These are phyloP conservation scores for Teunomyces barrocoloradensis DNA, from an alignment of 805 yeast genomes.

Conservation along the genomic window DNA sequence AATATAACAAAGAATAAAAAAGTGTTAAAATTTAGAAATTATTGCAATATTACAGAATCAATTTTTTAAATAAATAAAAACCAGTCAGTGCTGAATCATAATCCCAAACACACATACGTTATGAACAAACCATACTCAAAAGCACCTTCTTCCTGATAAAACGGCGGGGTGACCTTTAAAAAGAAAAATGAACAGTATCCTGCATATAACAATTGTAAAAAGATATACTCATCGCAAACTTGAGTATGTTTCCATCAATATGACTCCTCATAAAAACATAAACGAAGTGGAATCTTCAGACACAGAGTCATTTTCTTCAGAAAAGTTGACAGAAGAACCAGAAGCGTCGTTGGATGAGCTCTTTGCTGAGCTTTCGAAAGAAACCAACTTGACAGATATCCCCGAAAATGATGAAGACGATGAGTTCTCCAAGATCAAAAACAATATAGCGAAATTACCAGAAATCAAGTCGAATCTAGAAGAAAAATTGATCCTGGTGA, in stretches of 20 bases:
- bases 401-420: constrained; percentile 15
- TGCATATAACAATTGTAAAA: too few relatives aligned
- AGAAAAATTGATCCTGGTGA: constrained; percentile 15
- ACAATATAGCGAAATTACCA: constrained; percentile 35
- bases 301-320: constrained; percentile 24
- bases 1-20: not conserved
- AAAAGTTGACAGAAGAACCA: constrained; percentile 8
- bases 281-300: constrained; percentile 24
- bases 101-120: too few relatives aligned
- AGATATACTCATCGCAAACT: not conserved
- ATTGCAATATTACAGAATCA: not conserved
- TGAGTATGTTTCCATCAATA: not conserved
- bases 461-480: constrained; percentile 37
- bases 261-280: constrained; percentile 13
- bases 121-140: too few relatives aligned
- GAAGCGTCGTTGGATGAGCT: constrained; percentile 28
- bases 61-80: too few relatives aligned
- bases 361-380: constrained; percentile 29
- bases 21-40: not conserved
- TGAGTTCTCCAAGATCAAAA: constrained; percentile 32
- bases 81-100: too few relatives aligned
- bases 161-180: too few relatives aligned
- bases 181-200: too few relatives aligned
- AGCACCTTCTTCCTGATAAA: too few relatives aligned
- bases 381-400: constrained; percentile 13